Evolutionary conservation across 306 rosid species (phyloP), one percentile per base, ranked within the genome.

Genomic region (Sphenostylis stenocarpa): DNA sequence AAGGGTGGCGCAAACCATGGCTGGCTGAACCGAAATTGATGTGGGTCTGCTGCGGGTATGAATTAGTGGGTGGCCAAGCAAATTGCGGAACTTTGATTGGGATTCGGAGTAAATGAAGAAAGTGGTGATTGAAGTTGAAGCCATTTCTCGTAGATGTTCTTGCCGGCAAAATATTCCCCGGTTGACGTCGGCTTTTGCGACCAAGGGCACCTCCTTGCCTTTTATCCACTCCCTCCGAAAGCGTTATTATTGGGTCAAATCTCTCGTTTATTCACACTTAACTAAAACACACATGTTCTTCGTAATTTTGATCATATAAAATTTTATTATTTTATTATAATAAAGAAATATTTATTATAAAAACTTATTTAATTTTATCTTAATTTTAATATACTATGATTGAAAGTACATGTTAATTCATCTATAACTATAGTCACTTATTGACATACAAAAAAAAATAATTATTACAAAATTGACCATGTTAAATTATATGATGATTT

Each of bases 1-100:
- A 73, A 80, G 53, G 70, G 66, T 52, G 43, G 65, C 23, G 24
- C 45, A 48, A 31, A 53, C 17, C 61, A 41, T 62, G 47, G 70
- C 4, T 9, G 10, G 67, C 67, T 51, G 86, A 58, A 86, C 48
- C 16, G 79, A 68, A 74, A 82, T 28, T 67, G 72, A 28, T 0
- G 47, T 3, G 71, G 56, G 66, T 61, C 72, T 84, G 67, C 47
- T 10, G 61, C 20, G 74, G 48, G 11, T 61, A 14, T n/a, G 79
- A 69, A 69, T 17, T 2, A 24, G 53, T 70, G 71, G 80, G 0
- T 26, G 61, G 2, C 7, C 3, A 16, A 31, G 29, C 3, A 63
- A 20, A 78, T 70, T 58, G 58, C 15, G 23, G 24, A 64, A 33
- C 0, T 36, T 57, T 38, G 79, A 16, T 14, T 78, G 67, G 29